Evolutionary conservation across 352 stramenopile genomes (phyloP).

Genomic region (Aphanomyces euteiches): DNA sequence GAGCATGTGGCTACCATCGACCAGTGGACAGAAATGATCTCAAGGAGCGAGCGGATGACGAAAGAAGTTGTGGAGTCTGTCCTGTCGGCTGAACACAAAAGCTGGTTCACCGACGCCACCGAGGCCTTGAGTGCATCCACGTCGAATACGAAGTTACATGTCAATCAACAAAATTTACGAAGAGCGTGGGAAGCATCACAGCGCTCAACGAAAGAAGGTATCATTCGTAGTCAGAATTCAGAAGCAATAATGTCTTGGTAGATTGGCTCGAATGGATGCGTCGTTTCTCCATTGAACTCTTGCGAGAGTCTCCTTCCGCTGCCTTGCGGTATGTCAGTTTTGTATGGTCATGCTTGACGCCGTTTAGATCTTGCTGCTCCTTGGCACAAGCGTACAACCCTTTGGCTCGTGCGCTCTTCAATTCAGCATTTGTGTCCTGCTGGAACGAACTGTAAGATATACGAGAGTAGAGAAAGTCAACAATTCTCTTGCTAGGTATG

Average conservation of each 20-base stretch:
- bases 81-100: slow-evolving; percentile 29
- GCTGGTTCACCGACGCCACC: slow-evolving; percentile 32
- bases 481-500: slow-evolving; percentile 25
- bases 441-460: slow-evolving; percentile 92
- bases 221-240: background rate
- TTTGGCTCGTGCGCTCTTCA: slow-evolving; percentile 96
- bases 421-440: slow-evolving; percentile 97
- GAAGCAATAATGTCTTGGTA: background rate
- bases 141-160: slow-evolving; percentile 67
- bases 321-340: slow-evolving; percentile 66
- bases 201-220: slow-evolving; percentile 68
- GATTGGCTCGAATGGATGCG: slow-evolving; percentile 99
- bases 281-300: slow-evolving; percentile 93
- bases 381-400: slow-evolving; percentile 96
- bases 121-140: slow-evolving; percentile 38
- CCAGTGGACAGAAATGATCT: slow-evolving; percentile 33
- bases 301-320: slow-evolving; percentile 94
- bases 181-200: slow-evolving; percentile 94
- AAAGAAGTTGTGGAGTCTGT: slow-evolving; percentile 33
- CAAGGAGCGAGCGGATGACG: slow-evolving; percentile 13
- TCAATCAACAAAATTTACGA: slow-evolving; percentile 92
- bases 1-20: slow-evolving; percentile 7
- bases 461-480: no score
- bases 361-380: slow-evolving; percentile 68
- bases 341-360: background rate